Evolutionary conservation across 208 protist genomes (phyloP).

Genomic region (Herpetomonas muscarum): DNA sequence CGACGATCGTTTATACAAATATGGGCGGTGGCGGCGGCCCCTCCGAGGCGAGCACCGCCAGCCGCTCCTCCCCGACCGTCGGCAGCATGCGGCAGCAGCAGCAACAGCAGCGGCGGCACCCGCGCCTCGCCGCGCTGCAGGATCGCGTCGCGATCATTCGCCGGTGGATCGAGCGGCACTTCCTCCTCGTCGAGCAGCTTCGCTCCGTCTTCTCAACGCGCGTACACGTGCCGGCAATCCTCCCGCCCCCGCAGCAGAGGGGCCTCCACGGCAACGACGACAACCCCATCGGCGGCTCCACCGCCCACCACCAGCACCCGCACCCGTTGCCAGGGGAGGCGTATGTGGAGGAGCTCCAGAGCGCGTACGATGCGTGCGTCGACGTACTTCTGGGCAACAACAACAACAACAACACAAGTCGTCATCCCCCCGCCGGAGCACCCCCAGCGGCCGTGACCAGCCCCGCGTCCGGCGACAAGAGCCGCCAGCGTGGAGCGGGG

Average conservation of each 20-base stretch:
- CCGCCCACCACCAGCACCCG: conserved; percentile 8
- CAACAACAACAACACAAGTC: too few species aligned
- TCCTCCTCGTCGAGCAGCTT: conserved; percentile 43
- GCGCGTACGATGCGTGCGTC: conserved; percentile 48
- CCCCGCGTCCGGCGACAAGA: too few species aligned
- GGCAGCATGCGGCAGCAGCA: too few species aligned
- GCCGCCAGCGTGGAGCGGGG: too few species aligned
- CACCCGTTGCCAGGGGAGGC: conserved; percentile 24
- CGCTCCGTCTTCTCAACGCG: conserved; percentile 36
- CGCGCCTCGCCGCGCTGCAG: conserved; percentile 37
- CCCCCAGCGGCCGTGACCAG: too few species aligned
- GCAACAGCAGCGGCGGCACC: conserved; percentile 24
- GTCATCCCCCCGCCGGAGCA: too few species aligned
- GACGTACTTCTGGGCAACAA: conserved; percentile 8
- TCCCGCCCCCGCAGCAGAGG: too few species aligned
- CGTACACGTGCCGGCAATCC: conserved; percentile 12
- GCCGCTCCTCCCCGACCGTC: not conserved
- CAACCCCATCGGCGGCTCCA: conserved; percentile 3
- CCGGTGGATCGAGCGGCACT: conserved; percentile 46
- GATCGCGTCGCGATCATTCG: conserved; percentile 34
- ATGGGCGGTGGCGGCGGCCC: not conserved
- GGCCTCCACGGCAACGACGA: too few species aligned
- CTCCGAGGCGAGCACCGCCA: not conserved
- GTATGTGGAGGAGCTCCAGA: conserved; percentile 34
- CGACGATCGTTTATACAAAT: conserved; percentile 14